Percentiles rank a stretch among this genome's conserved stretches.
phyloP scores from a whole-genome alignment of 1,284 basidiomycete species.

The Phellinidium pouzarii region DNA sequence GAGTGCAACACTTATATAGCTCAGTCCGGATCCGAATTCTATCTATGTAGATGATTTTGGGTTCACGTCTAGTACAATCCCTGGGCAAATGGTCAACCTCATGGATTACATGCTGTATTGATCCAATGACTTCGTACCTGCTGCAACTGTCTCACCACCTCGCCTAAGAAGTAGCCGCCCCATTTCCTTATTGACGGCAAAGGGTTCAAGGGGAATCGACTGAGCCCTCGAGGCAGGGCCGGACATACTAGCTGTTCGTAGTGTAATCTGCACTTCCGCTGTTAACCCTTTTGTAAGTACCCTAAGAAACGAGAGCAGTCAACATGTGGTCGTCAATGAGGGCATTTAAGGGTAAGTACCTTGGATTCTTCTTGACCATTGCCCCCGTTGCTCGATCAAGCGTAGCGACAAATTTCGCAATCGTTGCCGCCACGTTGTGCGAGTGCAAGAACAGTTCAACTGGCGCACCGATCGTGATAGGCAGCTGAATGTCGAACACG shows the following conservation, averaged over 20 bases:
- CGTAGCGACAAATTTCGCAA: slow-evolving; percentile 72
- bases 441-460: slow-evolving; percentile 96
- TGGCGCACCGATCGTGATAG: slow-evolving; percentile 83
- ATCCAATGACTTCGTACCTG: slow-evolving; percentile 72
- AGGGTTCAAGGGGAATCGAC: slow-evolving; percentile 81
- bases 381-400: slow-evolving; percentile 76
- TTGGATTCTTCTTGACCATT: slow-evolving; percentile 73
- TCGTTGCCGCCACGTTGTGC: slow-evolving; percentile 82
- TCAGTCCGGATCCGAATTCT: neutral
- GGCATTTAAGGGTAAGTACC: slow-evolving; percentile 49
- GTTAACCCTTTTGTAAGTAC: slow-evolving; percentile 80
- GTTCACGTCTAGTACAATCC: slow-evolving; percentile 35
- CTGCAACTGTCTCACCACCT: slow-evolving; percentile 91
- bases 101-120: neutral
- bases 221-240: slow-evolving; percentile 41
- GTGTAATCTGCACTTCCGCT: slow-evolving; percentile 78
- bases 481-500: slow-evolving; percentile 88
- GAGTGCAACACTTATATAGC: neutral
- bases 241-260: slow-evolving; percentile 53
- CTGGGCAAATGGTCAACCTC: slow-evolving; percentile 23
- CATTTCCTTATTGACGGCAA: slow-evolving; percentile 93
- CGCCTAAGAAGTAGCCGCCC: slow-evolving; percentile 84
- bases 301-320: slow-evolving; percentile 32
- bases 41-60: slow-evolving; percentile 1
- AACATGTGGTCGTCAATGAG: neutral